Conservation (phyloP, 306 rosid genomes). For the Astragalus glycyphyllos region DNA sequence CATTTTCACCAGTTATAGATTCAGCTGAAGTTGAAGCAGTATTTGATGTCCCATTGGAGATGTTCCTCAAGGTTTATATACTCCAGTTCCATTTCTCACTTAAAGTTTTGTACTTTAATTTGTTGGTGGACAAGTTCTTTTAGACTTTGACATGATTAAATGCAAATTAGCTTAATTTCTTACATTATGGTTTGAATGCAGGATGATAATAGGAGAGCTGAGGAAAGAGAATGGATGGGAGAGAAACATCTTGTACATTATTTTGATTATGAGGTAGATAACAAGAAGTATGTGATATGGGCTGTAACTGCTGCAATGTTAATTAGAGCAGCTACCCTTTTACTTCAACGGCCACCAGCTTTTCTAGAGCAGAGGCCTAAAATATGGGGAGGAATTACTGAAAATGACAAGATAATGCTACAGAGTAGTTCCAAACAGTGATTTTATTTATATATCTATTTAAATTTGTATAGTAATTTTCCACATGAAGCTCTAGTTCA, state of each 20-base stretch:
- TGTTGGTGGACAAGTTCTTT: neutral
- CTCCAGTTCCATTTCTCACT: constrained; percentile 25
- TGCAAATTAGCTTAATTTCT: constrained; percentile 24
- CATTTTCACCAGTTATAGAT: constrained; percentile 68
- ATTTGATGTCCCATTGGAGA: constrained; percentile 84
- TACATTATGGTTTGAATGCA: constrained; percentile 48
- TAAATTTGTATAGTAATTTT: constrained; percentile 4
- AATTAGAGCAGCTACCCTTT: constrained; percentile 65
- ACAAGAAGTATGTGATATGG: constrained; percentile 74
- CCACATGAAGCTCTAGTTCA: constrained; percentile 2
- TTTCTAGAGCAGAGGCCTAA: constrained; percentile 72
- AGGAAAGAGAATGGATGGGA: constrained; percentile 77
- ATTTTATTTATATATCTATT: constrained; percentile 14
- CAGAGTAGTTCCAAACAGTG: constrained; percentile 35
- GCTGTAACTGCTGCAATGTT: constrained; percentile 88
- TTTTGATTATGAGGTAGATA: constrained; percentile 63
- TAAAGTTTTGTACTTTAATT: neutral
- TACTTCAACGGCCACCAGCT: constrained; percentile 67
- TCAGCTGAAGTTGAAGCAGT: constrained; percentile 80
- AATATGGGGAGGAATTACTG: constrained; percentile 64
- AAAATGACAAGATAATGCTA: constrained; percentile 41
- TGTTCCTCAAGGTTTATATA: constrained; percentile 87
- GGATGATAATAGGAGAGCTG: constrained; percentile 81
- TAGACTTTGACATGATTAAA: neutral
- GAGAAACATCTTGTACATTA: constrained; percentile 66